Percentiles rank a stretch among this genome's conserved stretches.
Conservation (phyloP, 495 filamentous ascomycete species). For the Beverwykella pulmonaria region DNA sequence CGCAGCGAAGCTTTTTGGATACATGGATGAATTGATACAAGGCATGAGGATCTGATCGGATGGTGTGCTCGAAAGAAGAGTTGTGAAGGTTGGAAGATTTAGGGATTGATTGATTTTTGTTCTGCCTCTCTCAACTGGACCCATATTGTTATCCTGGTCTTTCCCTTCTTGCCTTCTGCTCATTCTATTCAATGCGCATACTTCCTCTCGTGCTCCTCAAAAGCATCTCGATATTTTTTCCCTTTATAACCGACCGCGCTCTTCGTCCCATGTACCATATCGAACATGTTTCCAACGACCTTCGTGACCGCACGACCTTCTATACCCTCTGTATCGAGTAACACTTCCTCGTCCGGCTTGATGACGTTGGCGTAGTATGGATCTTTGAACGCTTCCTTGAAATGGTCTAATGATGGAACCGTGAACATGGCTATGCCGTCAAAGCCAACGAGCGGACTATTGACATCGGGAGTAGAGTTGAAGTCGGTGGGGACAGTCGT, state of each 20-base stretch:
- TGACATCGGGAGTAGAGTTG: conserved; percentile 4
- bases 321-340: conserved; percentile 12
- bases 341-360: conserved; percentile 3
- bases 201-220: conserved; percentile 3
- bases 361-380: conserved; percentile 20
- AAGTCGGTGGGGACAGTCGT: neutral
- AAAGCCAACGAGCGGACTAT: conserved; percentile 1
- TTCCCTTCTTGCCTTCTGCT: too few species aligned
- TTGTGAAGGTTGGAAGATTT: too few species aligned
- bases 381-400: conserved; percentile 10
- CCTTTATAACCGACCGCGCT: neutral
- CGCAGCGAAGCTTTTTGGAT: too few species aligned
- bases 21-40: too few species aligned
- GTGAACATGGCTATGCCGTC: conserved; percentile 24
- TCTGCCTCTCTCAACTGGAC: too few species aligned
- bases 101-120: too few species aligned
- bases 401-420: conserved; percentile 3
- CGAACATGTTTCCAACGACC: conserved; percentile 8
- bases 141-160: too few species aligned
- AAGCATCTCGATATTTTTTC: conserved; percentile 13
- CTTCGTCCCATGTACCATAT: conserved; percentile 6
- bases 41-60: too few species aligned
- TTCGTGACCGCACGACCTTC: neutral
- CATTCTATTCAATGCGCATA: neutral
- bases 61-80: too few species aligned